Conservation (phyloP, 2,329 filamentous ascomycete genomes). For the Cercospora brassicicola region DNA sequence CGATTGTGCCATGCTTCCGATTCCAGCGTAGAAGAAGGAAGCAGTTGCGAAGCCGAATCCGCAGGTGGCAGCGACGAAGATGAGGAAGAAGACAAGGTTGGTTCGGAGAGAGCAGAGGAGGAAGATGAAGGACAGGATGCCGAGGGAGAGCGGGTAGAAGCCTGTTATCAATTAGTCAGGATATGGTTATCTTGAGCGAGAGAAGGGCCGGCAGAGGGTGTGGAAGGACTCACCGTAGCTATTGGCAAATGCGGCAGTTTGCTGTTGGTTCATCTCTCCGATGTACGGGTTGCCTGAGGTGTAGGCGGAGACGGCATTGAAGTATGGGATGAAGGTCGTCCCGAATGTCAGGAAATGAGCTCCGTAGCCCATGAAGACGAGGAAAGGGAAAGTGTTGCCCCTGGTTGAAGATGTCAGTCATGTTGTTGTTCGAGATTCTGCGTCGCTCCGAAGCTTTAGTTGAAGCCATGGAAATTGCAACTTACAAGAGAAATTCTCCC, state of each 20-base stretch:
- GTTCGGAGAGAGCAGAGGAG: background rate
- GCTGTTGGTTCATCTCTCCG: conserved; percentile 17
- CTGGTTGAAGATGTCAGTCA: background rate
- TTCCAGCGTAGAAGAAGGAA: background rate
- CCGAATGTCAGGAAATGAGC: conserved; percentile 27
- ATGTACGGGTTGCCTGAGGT: conserved; percentile 23
- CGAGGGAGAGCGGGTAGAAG: conserved; percentile 13
- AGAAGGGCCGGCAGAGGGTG: background rate
- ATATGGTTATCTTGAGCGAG: background rate
- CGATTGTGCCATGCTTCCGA: background rate
- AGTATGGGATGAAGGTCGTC: conserved; percentile 26
- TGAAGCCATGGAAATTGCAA: background rate
- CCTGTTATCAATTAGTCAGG: conserved; percentile 1
- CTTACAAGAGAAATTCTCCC: conserved; percentile 39
- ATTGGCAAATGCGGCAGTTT: conserved; percentile 22
- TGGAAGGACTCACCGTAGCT: conserved; percentile 21
- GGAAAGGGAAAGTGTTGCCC: conserved; percentile 35
- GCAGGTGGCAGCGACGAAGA: background rate
- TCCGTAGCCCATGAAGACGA: conserved; percentile 33
- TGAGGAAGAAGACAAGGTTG: background rate
- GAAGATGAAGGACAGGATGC: background rate
- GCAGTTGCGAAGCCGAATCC: background rate
- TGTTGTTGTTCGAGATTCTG: background rate
- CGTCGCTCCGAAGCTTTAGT: background rate
- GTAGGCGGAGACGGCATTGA: conserved; percentile 26